Percentiles rank a stretch among this genome's conserved stretches.
phyloP scores from a whole-genome alignment of 2,329 filamentous ascomycete species.

The Hansfordia pulvinata region DNA sequence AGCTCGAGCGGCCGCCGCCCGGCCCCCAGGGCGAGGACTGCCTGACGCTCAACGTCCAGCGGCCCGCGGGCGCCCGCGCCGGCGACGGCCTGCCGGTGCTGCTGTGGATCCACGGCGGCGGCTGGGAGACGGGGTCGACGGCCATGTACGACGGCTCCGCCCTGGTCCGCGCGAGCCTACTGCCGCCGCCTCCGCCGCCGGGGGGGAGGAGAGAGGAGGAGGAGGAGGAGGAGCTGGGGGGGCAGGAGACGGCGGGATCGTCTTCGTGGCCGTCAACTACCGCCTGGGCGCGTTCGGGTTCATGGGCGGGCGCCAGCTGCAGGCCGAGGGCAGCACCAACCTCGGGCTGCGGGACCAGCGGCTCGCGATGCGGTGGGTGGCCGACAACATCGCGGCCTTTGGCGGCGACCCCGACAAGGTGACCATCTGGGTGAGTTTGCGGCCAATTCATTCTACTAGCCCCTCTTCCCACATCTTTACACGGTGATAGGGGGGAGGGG shows the following conservation, averaged over 20 bases:
- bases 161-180: too few species aligned
- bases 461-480: too few species aligned
- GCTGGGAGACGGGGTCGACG: slow-evolving; percentile 24
- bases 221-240: too few species aligned
- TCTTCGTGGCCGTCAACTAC: slow-evolving; percentile 54
- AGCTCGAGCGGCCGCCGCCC: slow-evolving; percentile 25
- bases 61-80: slow-evolving; percentile 26
- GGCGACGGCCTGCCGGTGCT: slow-evolving; percentile 36
- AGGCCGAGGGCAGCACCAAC: slow-evolving; percentile 40
- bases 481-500: too few species aligned
- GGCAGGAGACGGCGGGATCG: too few species aligned
- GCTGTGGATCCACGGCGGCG: slow-evolving; percentile 45
- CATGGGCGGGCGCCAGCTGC: slow-evolving; percentile 39
- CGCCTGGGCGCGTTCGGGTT: slow-evolving; percentile 51
- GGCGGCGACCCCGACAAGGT: slow-evolving; percentile 52
- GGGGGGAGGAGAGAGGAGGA: too few species aligned
- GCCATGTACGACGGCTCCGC: slow-evolving; percentile 21
- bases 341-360: slow-evolving; percentile 48
- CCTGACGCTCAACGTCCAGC: slow-evolving; percentile 30
- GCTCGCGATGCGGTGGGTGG: slow-evolving; percentile 46
- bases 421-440: slow-evolving; percentile 55
- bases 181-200: slow-evolving; percentile 17
- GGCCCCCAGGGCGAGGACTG: slow-evolving; percentile 36
- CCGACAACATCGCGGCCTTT: slow-evolving; percentile 50
- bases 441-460: too few species aligned